Evolutionary conservation across 345 rosid genomes (phyloP), one percentile per base, ranked within the genome.

Genomic region (Eucalyptus pumila): DNA sequence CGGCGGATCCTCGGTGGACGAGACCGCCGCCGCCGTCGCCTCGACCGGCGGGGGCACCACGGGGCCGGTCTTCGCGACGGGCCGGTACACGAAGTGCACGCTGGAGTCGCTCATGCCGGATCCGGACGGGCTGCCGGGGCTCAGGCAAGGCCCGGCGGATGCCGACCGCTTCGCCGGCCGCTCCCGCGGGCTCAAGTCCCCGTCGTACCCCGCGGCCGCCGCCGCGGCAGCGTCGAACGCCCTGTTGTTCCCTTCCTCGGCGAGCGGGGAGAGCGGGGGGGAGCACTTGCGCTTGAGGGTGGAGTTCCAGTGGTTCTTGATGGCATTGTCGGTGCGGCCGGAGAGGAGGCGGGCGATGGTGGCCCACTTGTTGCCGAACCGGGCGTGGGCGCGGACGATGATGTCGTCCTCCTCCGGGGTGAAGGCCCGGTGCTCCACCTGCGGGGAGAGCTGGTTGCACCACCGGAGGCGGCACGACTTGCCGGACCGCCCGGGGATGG

Each of bases 381-480:
- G 94, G 17, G 97, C 96, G 87, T 97, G 99, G 11, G 99, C 98
- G 30, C 94, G 89, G 83, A 94, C 88, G 60, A 96, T 97, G 65
- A 94, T 95, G 23, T 96, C 97, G 89, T 96, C 97, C 86, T 97
- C 99, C 49, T 97, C 96, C 5, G 95, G 65, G 1, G 95, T 90
- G 85, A 96, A 97, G 10, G 96, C 94, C 37, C 98, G 94, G 92
- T 96, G 99, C 92, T 97, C 98, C 1, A 97, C 99, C 92, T 95
- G 96, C 2, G 99, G 99, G 1, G 99, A 97, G 2, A 97, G 93
- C 94, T 97, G 99, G 93, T 97, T 96, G 90, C 98, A 96, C 99
- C 99, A 97, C n/a, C 99, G 94, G 80, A 96, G 94, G 62, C 99
- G 91, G 80, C 99, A 97, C 16, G 99, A 97, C 88, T 96, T 96